These are phyloP conservation scores for Artomyces pyxidatus DNA, from an alignment of 768 basidiomycete species.

Conservation along the genomic window DNA sequence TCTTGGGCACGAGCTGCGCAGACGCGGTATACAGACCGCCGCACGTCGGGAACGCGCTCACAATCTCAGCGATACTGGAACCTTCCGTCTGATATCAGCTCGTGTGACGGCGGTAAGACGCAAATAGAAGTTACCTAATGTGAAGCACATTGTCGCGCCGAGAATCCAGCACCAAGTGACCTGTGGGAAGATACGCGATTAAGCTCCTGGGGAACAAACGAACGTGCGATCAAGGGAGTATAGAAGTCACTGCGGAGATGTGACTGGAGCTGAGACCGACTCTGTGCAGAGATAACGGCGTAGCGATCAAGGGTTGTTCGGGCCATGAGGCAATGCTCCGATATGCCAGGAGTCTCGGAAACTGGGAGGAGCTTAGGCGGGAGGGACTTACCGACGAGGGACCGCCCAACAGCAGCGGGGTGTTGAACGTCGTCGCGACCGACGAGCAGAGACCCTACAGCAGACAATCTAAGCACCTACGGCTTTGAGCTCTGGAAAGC, in stretches of 20 bases:
- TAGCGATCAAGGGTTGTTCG: no score
- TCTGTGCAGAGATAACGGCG: no score
- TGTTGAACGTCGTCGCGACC: constrained; percentile 73
- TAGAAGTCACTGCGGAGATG: no score
- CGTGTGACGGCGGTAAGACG: neutral
- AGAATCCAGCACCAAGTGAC: constrained; percentile 72
- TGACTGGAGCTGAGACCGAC: no score
- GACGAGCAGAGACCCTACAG: constrained; percentile 64
- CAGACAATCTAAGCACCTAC: neutral
- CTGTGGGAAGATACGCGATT: constrained; percentile 20
- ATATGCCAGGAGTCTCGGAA: no score
- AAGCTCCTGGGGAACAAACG: neutral
- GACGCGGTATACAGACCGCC: constrained; percentile 80
- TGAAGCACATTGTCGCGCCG: constrained; percentile 66
- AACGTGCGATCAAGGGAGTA: no score
- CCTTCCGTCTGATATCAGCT: constrained; percentile 20
- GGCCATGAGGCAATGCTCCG: no score
- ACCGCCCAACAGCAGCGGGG: constrained; percentile 59
- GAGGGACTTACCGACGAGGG: constrained; percentile 49
- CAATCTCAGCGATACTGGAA: constrained; percentile 67
- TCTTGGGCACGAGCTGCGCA: constrained; percentile 60
- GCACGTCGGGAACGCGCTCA: constrained; percentile 68
- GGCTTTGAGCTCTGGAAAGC: neutral
- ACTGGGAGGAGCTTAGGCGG: no score
- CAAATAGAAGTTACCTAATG: constrained; percentile 34